Base-by-base conservation (phyloP, 371 early-diverging fungal genomes). In the Massospora cicadina region DNA sequence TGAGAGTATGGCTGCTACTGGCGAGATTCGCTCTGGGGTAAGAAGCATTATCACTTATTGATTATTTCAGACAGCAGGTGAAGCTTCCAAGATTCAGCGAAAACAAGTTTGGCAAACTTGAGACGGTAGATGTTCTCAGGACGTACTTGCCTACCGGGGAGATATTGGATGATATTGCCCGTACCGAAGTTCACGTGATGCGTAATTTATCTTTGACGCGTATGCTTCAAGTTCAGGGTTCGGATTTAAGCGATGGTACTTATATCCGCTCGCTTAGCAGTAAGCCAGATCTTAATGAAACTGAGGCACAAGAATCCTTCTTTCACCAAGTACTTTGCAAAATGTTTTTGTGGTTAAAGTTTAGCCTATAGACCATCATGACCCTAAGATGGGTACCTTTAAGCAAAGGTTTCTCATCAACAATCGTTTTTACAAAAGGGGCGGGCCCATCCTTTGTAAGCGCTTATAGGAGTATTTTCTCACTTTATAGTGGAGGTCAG, bases 341-440 rank as follows among this genome's bases (percentile, higher is more conserved):
- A 43, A 10, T 10, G 43, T 17, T 17, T 10, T 17, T 43, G 17
- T 10, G 10, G 5, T 43, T 43, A 43, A 43, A 43, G 43, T 57
- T 54, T 54, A 54, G 54, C n/a, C 10, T 26, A 57, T 60, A 2
- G 61, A 60, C 33, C 27, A 60, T 61, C 71, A 71, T 25, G 57
- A 65, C 1, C 12, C 12, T 1, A 3, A 60, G 28, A 10, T 3
- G n/a, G 61, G 33, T 24, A 65, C 54, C 26, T 85, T 84, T 68
- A 75, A 72, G 64, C 85, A 86, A 69, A 71, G 75, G 55, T 78
- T 77, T 58, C 81, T 76, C 72, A 77, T 82, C 12, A 83, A 82
- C 64, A 71, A 76, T n/a, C 72, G 78, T 28, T 76, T 72, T 70
- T 88, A 84, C 68, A 70, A 78, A 31, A 74, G 74, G 0, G 84